A percentile compares a stretch with the other conserved stretches of the same genome.
Evolutionary conservation across 225 moss, liverwort and hornwort genomes (phyloP).

Genomic region (Physcomitrellopsis africana): DNA sequence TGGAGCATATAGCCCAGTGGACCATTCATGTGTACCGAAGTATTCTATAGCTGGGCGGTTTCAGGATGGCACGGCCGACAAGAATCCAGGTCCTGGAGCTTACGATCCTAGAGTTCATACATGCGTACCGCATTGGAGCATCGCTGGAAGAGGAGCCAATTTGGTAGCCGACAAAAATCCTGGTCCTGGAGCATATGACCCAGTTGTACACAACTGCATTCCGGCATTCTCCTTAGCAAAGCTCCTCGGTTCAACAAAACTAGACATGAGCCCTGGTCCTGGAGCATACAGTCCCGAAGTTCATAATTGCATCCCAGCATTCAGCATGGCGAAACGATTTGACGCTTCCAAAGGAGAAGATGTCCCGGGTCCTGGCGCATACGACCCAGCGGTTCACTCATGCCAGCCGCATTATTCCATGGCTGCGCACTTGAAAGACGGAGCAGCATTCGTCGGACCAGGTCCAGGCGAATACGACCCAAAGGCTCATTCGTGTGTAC

Average conservation of each 20-base stretch:
- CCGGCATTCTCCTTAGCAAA: conserved; percentile 52
- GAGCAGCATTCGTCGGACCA: conserved; percentile 35
- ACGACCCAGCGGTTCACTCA: conserved; percentile 30
- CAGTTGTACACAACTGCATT: conserved; percentile 36
- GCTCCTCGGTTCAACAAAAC: conserved; percentile 26
- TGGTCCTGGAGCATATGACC: conserved; percentile 29
- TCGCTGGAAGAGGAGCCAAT: conserved; percentile 23
- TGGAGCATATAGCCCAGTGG: conserved; percentile 35
- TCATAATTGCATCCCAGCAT: conserved; percentile 45
- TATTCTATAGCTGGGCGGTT: conserved; percentile 35
- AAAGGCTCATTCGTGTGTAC: conserved; percentile 33
- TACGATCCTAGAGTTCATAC: conserved; percentile 35
- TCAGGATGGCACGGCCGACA: not conserved
- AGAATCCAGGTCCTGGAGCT: conserved; percentile 41
- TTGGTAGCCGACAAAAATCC: conserved; percentile 15
- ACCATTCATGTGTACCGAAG: conserved; percentile 35
- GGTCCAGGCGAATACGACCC: conserved; percentile 58
- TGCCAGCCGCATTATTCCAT: conserved; percentile 39
- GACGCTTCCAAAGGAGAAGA: not conserved
- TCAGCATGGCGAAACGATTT: conserved; percentile 35
- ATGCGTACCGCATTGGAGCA: conserved; percentile 31
- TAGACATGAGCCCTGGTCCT: conserved; percentile 41
- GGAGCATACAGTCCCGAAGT: conserved; percentile 42
- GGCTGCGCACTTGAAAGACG: conserved; percentile 1
- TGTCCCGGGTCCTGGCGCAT: conserved; percentile 56